phyloP scores from a whole-genome alignment of 2,329 filamentous ascomycete genomes.

The Trichoderma brevicompactum region DNA sequence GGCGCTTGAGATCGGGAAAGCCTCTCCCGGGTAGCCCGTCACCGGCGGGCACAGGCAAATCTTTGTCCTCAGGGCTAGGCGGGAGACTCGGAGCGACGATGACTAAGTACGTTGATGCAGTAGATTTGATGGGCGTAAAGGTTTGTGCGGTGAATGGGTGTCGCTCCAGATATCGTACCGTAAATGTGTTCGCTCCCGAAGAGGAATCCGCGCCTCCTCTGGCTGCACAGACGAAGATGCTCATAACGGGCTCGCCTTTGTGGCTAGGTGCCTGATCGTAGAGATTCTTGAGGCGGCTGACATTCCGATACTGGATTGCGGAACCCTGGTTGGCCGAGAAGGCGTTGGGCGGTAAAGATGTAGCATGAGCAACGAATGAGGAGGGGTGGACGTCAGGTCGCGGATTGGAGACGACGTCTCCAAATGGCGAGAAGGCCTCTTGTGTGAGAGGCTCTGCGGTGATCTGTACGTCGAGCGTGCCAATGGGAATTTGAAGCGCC shows the following conservation, averaged over 20 bases:
- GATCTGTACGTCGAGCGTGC: constrained; percentile 44
- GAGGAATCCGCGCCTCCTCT: constrained; percentile 33
- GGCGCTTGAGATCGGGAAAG: constrained; percentile 70
- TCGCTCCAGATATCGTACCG: constrained; percentile 75
- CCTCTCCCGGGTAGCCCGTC: constrained; percentile 61
- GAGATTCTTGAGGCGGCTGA: constrained; percentile 73
- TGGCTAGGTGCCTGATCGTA: constrained; percentile 69
- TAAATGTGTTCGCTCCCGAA: constrained; percentile 51
- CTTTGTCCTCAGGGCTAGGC: constrained; percentile 38
- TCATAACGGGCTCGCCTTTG: constrained; percentile 66
- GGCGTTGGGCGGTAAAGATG: constrained; percentile 50
- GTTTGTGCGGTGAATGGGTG: constrained; percentile 96
- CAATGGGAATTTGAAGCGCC: constrained; percentile 37
- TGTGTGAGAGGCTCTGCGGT: constrained; percentile 69
- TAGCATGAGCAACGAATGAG: constrained; percentile 47
- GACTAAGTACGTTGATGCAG: constrained; percentile 70
- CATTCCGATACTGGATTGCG: constrained; percentile 82
- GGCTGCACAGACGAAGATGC: constrained; percentile 80
- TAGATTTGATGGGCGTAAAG: constrained; percentile 74
- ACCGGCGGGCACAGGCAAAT: constrained; percentile 38
- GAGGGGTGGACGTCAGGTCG: constrained; percentile 59
- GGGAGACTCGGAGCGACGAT: constrained; percentile 82
- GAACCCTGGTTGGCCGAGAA: constrained; percentile 81
- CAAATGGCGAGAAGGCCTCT: constrained; percentile 75
- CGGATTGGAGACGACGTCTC: constrained; percentile 80